Percentiles rank a stretch among this genome's conserved stretches.
phyloP scores from a whole-genome alignment of 805 yeast genomes.

The Saccharomycopsis babjevae region DNA sequence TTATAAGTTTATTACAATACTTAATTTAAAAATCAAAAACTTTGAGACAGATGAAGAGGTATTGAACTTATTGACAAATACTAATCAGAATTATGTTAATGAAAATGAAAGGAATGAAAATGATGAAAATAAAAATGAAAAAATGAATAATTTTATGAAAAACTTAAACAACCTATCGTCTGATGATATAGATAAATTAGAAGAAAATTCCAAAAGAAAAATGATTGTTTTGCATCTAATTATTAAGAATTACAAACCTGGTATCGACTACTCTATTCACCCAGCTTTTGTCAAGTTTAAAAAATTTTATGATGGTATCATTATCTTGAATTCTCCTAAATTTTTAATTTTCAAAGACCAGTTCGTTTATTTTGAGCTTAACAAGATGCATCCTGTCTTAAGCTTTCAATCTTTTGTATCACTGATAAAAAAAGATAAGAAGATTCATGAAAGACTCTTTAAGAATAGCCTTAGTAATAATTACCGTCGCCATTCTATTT shows the following conservation, averaged over 20 bases:
- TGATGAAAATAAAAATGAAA: not conserved
- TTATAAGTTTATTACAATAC: not conserved
- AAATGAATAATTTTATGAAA: not conserved
- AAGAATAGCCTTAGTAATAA: not conserved
- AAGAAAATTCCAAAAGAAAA: not conserved
- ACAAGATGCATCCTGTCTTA: slow-evolving; percentile 3
- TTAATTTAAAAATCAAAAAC: not conserved
- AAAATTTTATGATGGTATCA: not conserved
- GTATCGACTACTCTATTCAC: not conserved
- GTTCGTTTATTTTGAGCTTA: slow-evolving; percentile 13
- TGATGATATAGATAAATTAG: not conserved
- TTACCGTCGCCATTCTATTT: not conserved
- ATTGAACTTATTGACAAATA: not conserved
- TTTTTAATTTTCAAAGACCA: slow-evolving; percentile 7
- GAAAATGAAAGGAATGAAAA: too few species aligned
- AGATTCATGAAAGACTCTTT: not conserved
- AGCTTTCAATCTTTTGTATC: slow-evolving; percentile 4
- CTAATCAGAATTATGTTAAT: not conserved
- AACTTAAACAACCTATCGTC: not conserved
- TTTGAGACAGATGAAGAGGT: not conserved
- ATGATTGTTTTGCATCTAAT: not conserved
- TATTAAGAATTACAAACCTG: not conserved
- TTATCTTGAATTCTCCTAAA: not conserved
- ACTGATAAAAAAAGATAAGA: slow-evolving; percentile 1
- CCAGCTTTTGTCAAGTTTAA: not conserved